Conservation (phyloP, 2,329 filamentous ascomycete genomes). For the Pleurostoma richardsiae region DNA sequence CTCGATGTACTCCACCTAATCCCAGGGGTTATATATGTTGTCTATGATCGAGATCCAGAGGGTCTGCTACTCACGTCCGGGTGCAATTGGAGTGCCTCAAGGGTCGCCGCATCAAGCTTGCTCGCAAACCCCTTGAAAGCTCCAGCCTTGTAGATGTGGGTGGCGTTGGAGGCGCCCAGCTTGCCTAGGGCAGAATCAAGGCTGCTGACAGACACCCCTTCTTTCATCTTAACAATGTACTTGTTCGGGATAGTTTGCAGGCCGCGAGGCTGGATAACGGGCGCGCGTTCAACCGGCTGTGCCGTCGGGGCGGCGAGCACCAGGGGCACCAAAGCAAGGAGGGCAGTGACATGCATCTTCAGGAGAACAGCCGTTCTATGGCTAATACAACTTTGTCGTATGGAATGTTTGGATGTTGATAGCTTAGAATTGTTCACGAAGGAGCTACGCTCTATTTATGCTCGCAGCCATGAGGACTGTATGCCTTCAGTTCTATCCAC, state of each 20-base stretch:
- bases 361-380: no score
- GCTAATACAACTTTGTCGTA: no score
- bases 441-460: no score
- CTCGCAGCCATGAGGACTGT: no score
- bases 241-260: constrained; percentile 29
- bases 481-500: no score
- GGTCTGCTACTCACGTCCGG: constrained; percentile 12
- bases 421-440: no score
- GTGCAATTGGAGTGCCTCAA: constrained; percentile 14
- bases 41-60: no score
- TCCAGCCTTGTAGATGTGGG: constrained; percentile 17
- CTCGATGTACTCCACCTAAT: constrained; percentile 24
- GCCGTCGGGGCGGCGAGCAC: constrained; percentile 24
- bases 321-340: constrained; percentile 29
- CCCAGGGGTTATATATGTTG: neutral
- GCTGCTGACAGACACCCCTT: constrained; percentile 19
- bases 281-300: constrained; percentile 18
- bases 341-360: constrained; percentile 27
- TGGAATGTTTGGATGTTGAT: no score
- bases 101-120: constrained; percentile 12
- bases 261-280: constrained; percentile 28
- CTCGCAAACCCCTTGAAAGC: constrained; percentile 22
- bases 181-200: constrained; percentile 17
- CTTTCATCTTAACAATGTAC: constrained; percentile 40
- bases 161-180: constrained; percentile 10